Evolutionary conservation across 202 grass and related monocot genomes (phyloP), one percentile per base, ranked within the genome.

Genomic region (Digitaria exilis): DNA sequence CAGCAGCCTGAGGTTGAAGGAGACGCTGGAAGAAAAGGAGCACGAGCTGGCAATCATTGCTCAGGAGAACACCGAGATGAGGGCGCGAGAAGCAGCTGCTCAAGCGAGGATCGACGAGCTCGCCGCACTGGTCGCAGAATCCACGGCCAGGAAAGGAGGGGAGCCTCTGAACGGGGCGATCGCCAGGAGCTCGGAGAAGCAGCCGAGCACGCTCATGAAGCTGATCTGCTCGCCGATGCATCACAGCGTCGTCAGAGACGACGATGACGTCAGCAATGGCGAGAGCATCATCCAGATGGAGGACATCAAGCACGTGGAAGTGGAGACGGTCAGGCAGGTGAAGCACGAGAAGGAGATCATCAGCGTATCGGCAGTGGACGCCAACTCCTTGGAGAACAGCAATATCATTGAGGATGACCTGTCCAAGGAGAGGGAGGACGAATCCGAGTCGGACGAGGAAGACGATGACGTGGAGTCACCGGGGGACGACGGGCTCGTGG

Each of bases 11-110:
- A 76, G 84, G 76, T 31, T 98, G 77, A 92, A 90, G 77, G 95
- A 98, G 64, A 88, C 51, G 41, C 55, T 95, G 41, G 46, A 81
- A 7, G 90, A 88, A 52, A 95, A 93, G 75, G 95, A 98, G 43
- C 81, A 82, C 42, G 84, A 90, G 64, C 70, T 98, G 25, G 77
- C 89, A 19, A 91, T 49, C 55, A 73, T 88, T 18, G 87, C 76
- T 5, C 87, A 52, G 30, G 92, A 98, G 88, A 94, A 97, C 43
- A 70, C 88, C n/a, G 55, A 84, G 65, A 65, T 93, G 30, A 82
- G 84, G 15, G 54, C 84, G 3, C 89, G 84, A 60, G 96, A 93
- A 85, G 80, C 82, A 0, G 84, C 89, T 25, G 85, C 96, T 14
- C 84, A 82, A 31, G 62, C 66, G 1, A 98, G 90, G 64, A 85